Evolutionary conservation across 148 eudicot species (phyloP), one percentile per base, ranked within the genome.

Genomic region (Simmondsia chinensis): DNA sequence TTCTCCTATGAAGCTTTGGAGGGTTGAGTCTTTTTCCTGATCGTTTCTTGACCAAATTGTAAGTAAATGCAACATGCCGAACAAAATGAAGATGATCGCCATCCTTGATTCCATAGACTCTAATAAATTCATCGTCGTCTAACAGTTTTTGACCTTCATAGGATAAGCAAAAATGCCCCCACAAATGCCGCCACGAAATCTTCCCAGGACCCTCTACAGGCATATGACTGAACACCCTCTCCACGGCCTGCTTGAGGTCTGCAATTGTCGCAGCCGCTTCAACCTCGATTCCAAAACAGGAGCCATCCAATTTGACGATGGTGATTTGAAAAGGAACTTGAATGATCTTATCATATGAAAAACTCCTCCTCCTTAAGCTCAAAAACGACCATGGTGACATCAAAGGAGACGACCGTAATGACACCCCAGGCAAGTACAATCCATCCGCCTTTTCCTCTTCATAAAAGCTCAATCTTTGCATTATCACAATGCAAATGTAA

Each of bases 161-260:
- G 48, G 73, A 64, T 43, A 89, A 72, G 68, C 97, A 89, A 64
- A 84, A 89, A 56, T 85, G 79, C 19, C 84, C 82, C 97, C 97
- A 84, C 6, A 84, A 80, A 58, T 81, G 88, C 19, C 59, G 54
- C 97, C 96, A 87, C 46, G 96, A 87, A 54, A 87, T 57, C 51
- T 56, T 69, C 49, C 64, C 73, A 39, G 75, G 64, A 30, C 74
- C 94, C 38, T 57, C 37, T 27, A 42, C 68, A 7, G 76, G 83
- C 64, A 75, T 59, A 61, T 64, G 65, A 52, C 46, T 54, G 44
- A 87, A 87, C 20, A 53, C 63, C 20, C 45, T 46, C 65, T 79
- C 80, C 47, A 87, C 84, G 0, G 84, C 94, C 43, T 39, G 51
- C 67, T 82, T 87, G 18, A 87, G 62, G 20, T 87, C 79, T 18